Evolutionary conservation across 202 grass and related monocot genomes (phyloP), one percentile per base, ranked within the genome.

Genomic region (Alloteropsis angusta): DNA sequence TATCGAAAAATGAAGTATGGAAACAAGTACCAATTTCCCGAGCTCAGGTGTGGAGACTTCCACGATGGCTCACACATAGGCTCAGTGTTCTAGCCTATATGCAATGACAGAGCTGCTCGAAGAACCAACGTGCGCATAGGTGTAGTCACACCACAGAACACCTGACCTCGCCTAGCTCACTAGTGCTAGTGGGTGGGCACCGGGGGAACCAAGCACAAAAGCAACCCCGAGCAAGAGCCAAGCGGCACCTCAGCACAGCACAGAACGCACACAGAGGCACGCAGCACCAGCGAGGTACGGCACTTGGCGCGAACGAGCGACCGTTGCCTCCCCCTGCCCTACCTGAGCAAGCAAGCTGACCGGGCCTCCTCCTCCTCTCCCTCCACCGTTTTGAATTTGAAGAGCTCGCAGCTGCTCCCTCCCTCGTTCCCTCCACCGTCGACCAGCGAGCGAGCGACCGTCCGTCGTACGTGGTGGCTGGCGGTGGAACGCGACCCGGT

Each of bases 361-460:
- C 12, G 13, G 32, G n/a, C n/a, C n/a, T n/a, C n/a, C n/a, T n/a
- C n/a, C n/a, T n/a, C n/a, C n/a, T n/a, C 72, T 72, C 80, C 61
- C 86, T 80, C 69, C 86, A 64, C 70, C 37, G 28, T 79, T 80
- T 88, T 88, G 86, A 88, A 88, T 88, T 88, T 84, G 86, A 88
- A 88, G 68, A 83, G 70, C 22, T 47, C 5, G 59, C 15, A 0
- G 76, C 76, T n/a, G n/a, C n/a, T n/a, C 56, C 2, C 76, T 10
- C 36, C 68, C 60, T 78, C 57, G 38, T 41, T 72, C 57, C 61
- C 44, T 75, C 44, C 71, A 36, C 58, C 73, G 74, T 62, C 57
- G 57, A 48, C 35, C 50, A 41, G 18, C 71, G 8, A n/a, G n/a
- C n/a, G n/a, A n/a, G n/a, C n/a, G n/a, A n/a, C n/a, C n/a, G n/a